phyloP scores from a whole-genome alignment of 2,329 filamentous ascomycete species.

The Helotiales sp. region DNA sequence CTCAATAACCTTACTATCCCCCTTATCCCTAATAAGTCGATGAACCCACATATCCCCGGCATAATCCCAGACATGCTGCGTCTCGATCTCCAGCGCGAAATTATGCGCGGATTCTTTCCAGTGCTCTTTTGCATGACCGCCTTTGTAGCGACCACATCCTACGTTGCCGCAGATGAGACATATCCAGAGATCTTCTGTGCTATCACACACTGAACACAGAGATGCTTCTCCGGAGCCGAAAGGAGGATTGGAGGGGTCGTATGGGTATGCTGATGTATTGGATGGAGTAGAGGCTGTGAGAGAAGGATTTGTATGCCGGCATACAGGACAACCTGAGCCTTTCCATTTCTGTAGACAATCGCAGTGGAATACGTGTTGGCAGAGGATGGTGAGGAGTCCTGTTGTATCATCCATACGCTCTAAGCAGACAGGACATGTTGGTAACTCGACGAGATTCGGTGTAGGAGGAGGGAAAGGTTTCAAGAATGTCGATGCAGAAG shows the following conservation, averaged over 20 bases:
- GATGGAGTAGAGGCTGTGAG: constrained; percentile 35
- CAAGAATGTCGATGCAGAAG: constrained; percentile 36
- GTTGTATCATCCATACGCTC: constrained; percentile 99
- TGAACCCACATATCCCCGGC: constrained; percentile 95
- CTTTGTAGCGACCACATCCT: constrained; percentile 92
- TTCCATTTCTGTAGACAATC: constrained; percentile 96
- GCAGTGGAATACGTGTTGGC: constrained; percentile 97
- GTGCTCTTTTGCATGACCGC: constrained; percentile 89
- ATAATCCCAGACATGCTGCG: constrained; percentile 98
- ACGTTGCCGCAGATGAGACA: constrained; percentile 92
- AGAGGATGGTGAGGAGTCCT: constrained; percentile 90
- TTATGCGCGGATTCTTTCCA: constrained; percentile 88
- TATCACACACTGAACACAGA: constrained; percentile 81
- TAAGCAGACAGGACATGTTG: constrained; percentile 93
- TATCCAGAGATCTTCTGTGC: constrained; percentile 84
- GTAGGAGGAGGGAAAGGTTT: constrained; percentile 68
- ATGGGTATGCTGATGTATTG: constrained; percentile 25
- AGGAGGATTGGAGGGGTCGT: constrained; percentile 53
- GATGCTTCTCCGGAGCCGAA: constrained; percentile 64
- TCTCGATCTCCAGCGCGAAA: constrained; percentile 89
- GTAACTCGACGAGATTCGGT: constrained; percentile 83
- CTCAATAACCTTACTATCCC: constrained; percentile 89
- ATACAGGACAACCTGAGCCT: constrained; percentile 90
- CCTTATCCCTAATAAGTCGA: constrained; percentile 89
- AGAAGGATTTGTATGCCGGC: constrained; percentile 76